Evolutionary conservation across 2,329 filamentous ascomycete species (phyloP).

Genomic region (Nectriaceae sp.): DNA sequence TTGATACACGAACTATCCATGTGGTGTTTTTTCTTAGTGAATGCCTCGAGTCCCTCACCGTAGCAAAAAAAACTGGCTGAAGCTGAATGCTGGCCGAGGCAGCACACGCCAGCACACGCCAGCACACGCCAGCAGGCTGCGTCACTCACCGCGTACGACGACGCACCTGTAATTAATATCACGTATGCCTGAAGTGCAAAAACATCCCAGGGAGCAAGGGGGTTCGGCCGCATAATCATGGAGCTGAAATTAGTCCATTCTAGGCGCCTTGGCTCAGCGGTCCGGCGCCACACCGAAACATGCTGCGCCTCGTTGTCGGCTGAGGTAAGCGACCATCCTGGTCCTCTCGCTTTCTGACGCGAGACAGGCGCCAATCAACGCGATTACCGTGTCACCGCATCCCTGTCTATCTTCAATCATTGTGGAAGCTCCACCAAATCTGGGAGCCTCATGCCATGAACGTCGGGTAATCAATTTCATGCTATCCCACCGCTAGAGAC

Average conservation of each 20-base stretch:
- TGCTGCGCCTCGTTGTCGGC: slow-evolving; percentile 8
- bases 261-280: slow-evolving; percentile 3
- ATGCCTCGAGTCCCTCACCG: slow-evolving; percentile 3
- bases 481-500: background rate
- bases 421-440: background rate
- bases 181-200: background rate
- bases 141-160: slow-evolving; percentile 14
- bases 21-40: slow-evolving; percentile 5
- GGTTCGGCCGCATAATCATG: slow-evolving; percentile 3
- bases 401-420: background rate
- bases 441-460: slow-evolving; percentile 1
- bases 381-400: background rate
- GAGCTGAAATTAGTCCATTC: slow-evolving; percentile 11
- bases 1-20: slow-evolving; percentile 19
- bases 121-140: slow-evolving; percentile 18
- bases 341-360: background rate
- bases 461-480: background rate
- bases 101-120: background rate
- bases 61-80: background rate
- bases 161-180: background rate
- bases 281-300: slow-evolving; percentile 17
- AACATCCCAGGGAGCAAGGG: background rate
- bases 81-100: background rate
- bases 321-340: slow-evolving; percentile 1
- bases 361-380: background rate